phyloP scores from a whole-genome alignment of 306 rosid genomes.

The Geum urbanum region DNA sequence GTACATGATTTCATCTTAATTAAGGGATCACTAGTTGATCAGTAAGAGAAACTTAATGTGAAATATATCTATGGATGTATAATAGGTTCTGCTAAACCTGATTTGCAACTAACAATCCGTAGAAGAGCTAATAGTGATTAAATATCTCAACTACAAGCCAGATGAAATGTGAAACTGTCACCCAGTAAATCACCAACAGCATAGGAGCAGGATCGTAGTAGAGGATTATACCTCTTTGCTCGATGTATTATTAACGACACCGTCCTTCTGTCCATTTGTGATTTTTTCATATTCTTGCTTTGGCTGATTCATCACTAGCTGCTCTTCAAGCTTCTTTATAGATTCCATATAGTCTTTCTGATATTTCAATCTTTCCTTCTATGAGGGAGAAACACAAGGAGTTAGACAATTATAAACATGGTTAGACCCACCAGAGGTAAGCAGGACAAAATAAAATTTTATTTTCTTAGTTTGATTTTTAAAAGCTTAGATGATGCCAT shows the following conservation, averaged over 20 bases:
- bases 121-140: neutral
- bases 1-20: neutral
- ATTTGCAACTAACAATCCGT: neutral
- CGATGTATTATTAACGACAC: constrained; percentile 29
- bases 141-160: neutral
- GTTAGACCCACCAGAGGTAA: no score
- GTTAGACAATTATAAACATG: constrained; percentile 17
- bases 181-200: neutral
- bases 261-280: constrained; percentile 28
- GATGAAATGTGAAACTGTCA: no score
- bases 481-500: neutral
- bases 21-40: neutral
- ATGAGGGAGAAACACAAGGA: constrained; percentile 25
- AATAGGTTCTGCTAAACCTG: neutral
- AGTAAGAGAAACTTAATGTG: neutral
- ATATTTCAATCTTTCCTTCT: constrained; percentile 82
- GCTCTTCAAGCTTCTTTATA: constrained; percentile 86
- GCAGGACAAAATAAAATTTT: neutral
- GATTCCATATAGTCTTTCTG: constrained; percentile 88
- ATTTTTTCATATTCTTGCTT: constrained; percentile 41
- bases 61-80: neutral
- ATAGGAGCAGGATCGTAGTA: neutral
- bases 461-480: neutral
- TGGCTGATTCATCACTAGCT: constrained; percentile 52
- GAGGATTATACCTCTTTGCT: constrained; percentile 40